Conservation (phyloP, 2,329 filamentous ascomycete species). For the Sporothrix sp. region DNA sequence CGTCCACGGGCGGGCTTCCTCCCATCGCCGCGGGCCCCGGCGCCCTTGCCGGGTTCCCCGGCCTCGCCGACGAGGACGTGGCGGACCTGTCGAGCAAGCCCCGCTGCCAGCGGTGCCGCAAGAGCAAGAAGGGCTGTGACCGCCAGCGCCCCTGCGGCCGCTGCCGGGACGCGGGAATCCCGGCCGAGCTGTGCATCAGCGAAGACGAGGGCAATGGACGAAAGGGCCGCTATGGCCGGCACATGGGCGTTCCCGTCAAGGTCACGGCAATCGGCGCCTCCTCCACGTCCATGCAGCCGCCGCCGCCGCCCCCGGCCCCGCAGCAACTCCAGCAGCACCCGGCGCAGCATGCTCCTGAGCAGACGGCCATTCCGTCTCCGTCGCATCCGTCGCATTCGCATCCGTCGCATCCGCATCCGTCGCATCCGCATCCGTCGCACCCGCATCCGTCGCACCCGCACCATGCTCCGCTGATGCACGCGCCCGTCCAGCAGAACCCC, state of each 20-base stretch:
- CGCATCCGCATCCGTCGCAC: no score
- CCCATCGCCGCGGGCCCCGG: not conserved
- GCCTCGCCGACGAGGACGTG: conserved; percentile 69
- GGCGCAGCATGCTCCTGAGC: not conserved
- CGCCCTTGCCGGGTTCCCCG: conserved; percentile 21
- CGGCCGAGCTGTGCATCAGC: conserved; percentile 87
- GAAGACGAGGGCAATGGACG: conserved; percentile 97
- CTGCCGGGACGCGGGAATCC: conserved; percentile 92
- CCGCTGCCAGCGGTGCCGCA: conserved; percentile 93
- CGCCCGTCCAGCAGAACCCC: not conserved
- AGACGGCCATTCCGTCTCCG: conserved; percentile 8
- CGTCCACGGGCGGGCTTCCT: conserved; percentile 42
- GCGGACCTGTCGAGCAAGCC: conserved; percentile 92
- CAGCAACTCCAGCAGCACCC: not conserved
- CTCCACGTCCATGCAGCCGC: conserved; percentile 15
- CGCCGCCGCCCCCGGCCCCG: conserved; percentile 24
- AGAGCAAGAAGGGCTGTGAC: conserved; percentile 99
- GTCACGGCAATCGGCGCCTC: conserved; percentile 24
- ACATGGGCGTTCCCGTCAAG: conserved; percentile 58
- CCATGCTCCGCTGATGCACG: conserved; percentile 1
- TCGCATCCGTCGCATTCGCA: no score
- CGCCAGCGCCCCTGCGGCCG: conserved; percentile 89
- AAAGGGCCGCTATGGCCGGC: conserved; percentile 78
- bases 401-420: no score
- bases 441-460: conserved; percentile 5